Base-by-base conservation (phyloP, 169 alveolate species). In the Eimeria tenella region DNA sequence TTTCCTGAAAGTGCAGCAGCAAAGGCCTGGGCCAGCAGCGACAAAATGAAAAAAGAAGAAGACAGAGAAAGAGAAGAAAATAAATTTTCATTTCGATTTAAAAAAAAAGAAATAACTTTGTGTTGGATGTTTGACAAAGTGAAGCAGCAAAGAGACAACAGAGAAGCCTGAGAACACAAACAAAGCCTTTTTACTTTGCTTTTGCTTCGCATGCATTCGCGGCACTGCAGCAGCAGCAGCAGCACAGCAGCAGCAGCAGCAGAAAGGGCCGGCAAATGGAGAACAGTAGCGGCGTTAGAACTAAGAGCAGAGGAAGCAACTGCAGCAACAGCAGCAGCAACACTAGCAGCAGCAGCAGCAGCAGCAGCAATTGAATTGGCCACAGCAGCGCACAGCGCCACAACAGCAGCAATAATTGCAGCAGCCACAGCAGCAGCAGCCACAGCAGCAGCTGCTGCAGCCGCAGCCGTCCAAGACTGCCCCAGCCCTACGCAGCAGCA, bases 391-490 rank as follows among this genome's bases (percentile, higher is more conserved):
- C 7, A 60, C 79, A 19, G 21, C 49, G 79, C 49, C n/a, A 31
- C 21, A 13, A 6, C 25, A 23, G 25, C 53, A 23, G 25, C 60
- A 23, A 19, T 56, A 11, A 23, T 5, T 10, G 21, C 53, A 25
- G 17, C 83, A 73, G 83, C 83, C 4, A 42, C 83, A 73, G 83
- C 58, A 42, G 58, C 83, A 42, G 83, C 60, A 4, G 58, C 53
- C 10, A 25, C 60, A 23, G 82, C 82, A 73, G 82, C 55, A 31
- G 17, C 21, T 17, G 9, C 75, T 19, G 75, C 75, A 65, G 75
- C 75, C 9, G 75, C 75, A 65, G 25, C 75, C 21, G 55, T 17
- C 8, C 21, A 31, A 1, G 13, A 15, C 17, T 15, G 13, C 42
- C 19, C 4, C 83, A 23, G 58, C 60, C 19, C n/a, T 21, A 56